Evolutionary conservation across 2,329 filamentous ascomycete genomes (phyloP).

Genomic region (Endocalyx cinctus): DNA sequence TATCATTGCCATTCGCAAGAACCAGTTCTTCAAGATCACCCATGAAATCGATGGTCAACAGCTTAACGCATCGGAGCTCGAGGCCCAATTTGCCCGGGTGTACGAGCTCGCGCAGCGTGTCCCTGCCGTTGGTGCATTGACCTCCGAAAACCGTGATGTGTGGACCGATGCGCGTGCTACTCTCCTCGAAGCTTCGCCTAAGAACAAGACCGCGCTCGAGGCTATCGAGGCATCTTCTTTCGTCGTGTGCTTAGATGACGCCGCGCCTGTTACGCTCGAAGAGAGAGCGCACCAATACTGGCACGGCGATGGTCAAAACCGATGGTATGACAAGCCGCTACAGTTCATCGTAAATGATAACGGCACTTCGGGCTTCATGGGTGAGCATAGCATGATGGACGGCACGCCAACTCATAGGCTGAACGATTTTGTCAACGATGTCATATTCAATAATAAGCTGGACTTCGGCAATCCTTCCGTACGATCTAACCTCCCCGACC

Average conservation of each 20-base stretch:
- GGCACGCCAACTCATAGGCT: constrained; percentile 95
- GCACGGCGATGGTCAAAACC: constrained; percentile 93
- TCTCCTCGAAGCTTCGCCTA: constrained; percentile 69
- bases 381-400: constrained; percentile 99
- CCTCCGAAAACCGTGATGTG: constrained; percentile 86
- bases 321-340: constrained; percentile 97
- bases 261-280: constrained; percentile 84
- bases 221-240: constrained; percentile 87
- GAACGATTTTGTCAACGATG: constrained; percentile 88
- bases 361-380: constrained; percentile 94
- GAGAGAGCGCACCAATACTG: constrained; percentile 96
- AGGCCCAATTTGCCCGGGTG: constrained; percentile 81
- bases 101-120: constrained; percentile 70
- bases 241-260: constrained; percentile 88
- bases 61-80: constrained; percentile 83
- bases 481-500: constrained; percentile 80
- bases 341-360: constrained; percentile 99
- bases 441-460: constrained; percentile 91
- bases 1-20: constrained; percentile 87
- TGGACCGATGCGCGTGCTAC: constrained; percentile 81
- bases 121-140: constrained; percentile 77
- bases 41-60: constrained; percentile 79
- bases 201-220: constrained; percentile 74
- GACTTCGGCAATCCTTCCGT: constrained; percentile 76
- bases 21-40: constrained; percentile 91